Base-by-base conservation (phyloP, 805 yeast species). In the Saturnispora mendoncae region DNA sequence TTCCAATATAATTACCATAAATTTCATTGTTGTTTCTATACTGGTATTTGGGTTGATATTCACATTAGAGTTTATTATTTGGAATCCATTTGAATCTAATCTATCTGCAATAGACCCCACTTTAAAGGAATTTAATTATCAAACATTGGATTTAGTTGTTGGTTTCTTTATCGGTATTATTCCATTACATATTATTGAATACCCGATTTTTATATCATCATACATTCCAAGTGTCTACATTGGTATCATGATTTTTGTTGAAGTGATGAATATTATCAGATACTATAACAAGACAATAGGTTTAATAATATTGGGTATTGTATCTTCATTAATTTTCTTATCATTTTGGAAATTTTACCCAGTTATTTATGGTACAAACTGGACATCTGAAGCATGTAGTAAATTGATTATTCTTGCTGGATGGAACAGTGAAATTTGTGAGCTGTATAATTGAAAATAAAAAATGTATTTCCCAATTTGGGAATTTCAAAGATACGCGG, bases 1-100 rank as follows among this genome's bases (percentile, higher is more conserved):
- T 13, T 94, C 94, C 5, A 85, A 84, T 58, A 61, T 72, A 17
- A 67, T 72, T 10, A 66, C 74, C 10, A 80, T 80, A 62, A 72
- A 72, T 58, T 44, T 69, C 3, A 68, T 72, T 3, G 51, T 66
- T 12, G 39, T 64, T 3, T 48, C 62, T 15, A 46, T 74, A 6
- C 40, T 61, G 8, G 51, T 52, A 6, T 56, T 45, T 36, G 29
- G 38, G 2, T 9, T 38, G 4, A 49, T 47, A 40, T 51, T 49
- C 23, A 3, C 42, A 1, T 32, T 37, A 4, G 47, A 46, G 14
- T 3, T 54, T 8, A 23, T 47, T 21, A 25, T 50, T 1, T 52
- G 35, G 47, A 52, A 55, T 31, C 61, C 62, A 26, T 35, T 45
- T 44, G 31, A 19, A 9, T 6, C 6, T 12, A 6, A 14, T 4